Conservation (phyloP, 345 rosid genomes). For the Populus deltoides region DNA sequence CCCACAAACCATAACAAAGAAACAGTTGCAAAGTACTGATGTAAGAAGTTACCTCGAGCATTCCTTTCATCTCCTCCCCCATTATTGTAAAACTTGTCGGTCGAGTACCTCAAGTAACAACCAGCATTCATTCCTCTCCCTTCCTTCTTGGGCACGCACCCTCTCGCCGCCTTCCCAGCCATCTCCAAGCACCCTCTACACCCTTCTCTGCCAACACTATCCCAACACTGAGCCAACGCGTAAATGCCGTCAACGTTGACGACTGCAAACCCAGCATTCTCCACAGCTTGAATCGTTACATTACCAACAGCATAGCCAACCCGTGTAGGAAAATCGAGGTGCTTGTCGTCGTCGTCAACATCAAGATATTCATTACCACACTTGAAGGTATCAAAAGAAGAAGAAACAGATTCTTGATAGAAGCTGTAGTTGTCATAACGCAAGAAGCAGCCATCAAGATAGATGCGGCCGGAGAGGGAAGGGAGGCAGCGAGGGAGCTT, state of each 20-base stretch:
- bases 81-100: slow-evolving; percentile 28
- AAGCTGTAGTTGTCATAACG: slow-evolving; percentile 55
- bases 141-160: slow-evolving; percentile 39
- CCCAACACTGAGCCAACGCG: slow-evolving; percentile 60
- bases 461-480: slow-evolving; percentile 43
- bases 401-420: slow-evolving; percentile 40
- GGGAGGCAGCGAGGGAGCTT: slow-evolving; percentile 58
- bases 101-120: slow-evolving; percentile 45
- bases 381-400: slow-evolving; percentile 24
- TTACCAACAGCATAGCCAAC: slow-evolving; percentile 35
- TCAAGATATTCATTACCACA: slow-evolving; percentile 25
- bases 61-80: slow-evolving; percentile 4
- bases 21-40: too few relatives aligned
- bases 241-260: slow-evolving; percentile 27
- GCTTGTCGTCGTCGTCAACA: background rate
- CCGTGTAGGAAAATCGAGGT: background rate
- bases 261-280: slow-evolving; percentile 32
- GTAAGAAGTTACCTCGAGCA: slow-evolving; percentile 26
- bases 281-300: slow-evolving; percentile 34
- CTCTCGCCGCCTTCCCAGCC: slow-evolving; percentile 29
- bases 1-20: too few relatives aligned
- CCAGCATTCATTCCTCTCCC: slow-evolving; percentile 52
- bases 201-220: slow-evolving; percentile 27
- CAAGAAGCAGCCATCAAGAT: slow-evolving; percentile 64
- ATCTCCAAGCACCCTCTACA: slow-evolving; percentile 45